These are phyloP conservation scores for Kodamaea fungicola DNA, from an alignment of 1,139 yeast species.

Conservation along the genomic window DNA sequence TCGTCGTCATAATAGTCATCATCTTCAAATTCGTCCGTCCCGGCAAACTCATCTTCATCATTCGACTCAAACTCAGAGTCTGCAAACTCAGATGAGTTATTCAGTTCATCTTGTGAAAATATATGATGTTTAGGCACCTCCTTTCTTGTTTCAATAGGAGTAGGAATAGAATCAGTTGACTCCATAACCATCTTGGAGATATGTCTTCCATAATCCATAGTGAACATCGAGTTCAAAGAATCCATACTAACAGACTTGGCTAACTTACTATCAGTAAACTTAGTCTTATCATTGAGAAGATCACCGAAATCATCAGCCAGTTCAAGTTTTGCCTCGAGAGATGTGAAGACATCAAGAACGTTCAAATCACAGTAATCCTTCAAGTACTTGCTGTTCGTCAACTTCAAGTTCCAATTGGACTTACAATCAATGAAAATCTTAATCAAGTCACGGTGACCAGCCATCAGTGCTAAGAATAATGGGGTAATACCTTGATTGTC, in stretches of 20 bases:
- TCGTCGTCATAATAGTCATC: conserved; percentile 20
- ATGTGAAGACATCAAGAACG: conserved; percentile 53
- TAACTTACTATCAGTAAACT: conserved; percentile 16
- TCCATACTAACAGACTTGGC: conserved; percentile 33
- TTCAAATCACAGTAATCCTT: conserved; percentile 59
- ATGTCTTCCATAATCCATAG: conserved; percentile 39
- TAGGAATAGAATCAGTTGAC: no score
- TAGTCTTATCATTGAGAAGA: conserved; percentile 5
- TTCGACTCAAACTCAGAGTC: conserved; percentile 41
- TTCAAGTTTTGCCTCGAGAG: conserved; percentile 17
- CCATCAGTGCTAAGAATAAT: conserved; percentile 76
- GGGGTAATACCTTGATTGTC: conserved; percentile 86
- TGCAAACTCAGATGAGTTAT: conserved; percentile 37
- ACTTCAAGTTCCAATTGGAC: conserved; percentile 58
- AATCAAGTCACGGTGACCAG: conserved; percentile 66
- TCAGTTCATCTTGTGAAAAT: conserved; percentile 14
- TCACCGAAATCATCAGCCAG: conserved; percentile 12
- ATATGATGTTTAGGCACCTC: conserved; percentile 3
- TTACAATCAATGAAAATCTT: conserved; percentile 56
- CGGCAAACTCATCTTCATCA: conserved; percentile 26
- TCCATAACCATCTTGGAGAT: conserved; percentile 41
- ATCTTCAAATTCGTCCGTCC: conserved; percentile 18
- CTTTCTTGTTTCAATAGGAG: conserved; percentile 2
- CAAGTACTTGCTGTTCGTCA: conserved; percentile 56
- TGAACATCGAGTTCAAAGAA: conserved; percentile 39